Base-by-base conservation (phyloP, 208 protist species). In the Naegleria fowleri region DNA sequence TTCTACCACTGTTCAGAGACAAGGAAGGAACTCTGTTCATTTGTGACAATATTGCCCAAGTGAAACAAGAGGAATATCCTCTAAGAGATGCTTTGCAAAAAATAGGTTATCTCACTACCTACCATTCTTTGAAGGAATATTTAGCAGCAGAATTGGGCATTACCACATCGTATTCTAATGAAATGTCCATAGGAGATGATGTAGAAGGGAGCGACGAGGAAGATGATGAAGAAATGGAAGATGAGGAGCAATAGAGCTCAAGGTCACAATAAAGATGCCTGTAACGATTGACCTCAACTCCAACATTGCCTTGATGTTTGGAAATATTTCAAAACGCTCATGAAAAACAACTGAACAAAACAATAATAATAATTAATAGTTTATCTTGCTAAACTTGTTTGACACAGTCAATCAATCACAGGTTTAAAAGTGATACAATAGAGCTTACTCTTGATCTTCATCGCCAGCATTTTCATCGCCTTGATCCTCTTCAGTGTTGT, bases 401-500 rank as follows among this genome's bases (percentile, higher is more conserved):
- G n/a, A n/a, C n/a, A n/a, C n/a, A n/a, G n/a, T n/a, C n/a, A n/a
- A n/a, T n/a, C n/a, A n/a, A n/a, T n/a, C n/a, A n/a, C n/a, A n/a
- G n/a, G n/a, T n/a, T n/a, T n/a, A n/a, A n/a, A n/a, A n/a, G 11
- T 67, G 55, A 29, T n/a, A n/a, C n/a, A n/a, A n/a, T n/a, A 29
- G 6, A 67, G 11, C 55, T 67, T 67, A 15, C 19, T 15, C 55
- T 67, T 67, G 55, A 22, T 90, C 87, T 16, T 90, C 87, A 29
- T 90, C 87, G 58, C 9, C 87, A 33, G 36, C 36, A 89, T 89
- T 59, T 1, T 89, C 86, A 40, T 89, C 86, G 1, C 48, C 86
- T 40, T 84, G 36, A 40, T 59, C 86, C 6, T 58, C 58, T 41
- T 51, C 83, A 85, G 58, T 41, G 43, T 51, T 90, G 13, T 58